Evolutionary conservation across 108 stramenopile genomes (phyloP).

Genomic region (Nitzschia sp.): DNA sequence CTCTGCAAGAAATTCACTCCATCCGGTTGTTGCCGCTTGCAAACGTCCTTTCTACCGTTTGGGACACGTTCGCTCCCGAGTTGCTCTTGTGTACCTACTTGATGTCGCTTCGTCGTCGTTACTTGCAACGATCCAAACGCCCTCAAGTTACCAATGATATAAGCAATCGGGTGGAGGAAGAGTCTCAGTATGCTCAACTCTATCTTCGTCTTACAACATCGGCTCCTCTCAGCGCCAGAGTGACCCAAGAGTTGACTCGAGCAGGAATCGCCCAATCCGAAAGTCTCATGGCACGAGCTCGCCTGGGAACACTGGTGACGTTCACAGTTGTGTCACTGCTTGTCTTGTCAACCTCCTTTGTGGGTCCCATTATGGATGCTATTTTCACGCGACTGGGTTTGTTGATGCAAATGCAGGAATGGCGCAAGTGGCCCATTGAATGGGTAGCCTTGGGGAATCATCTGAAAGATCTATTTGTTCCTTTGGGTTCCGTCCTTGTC

Average conservation of each 20-base stretch:
- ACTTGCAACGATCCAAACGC: constrained; percentile 40
- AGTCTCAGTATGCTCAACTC: constrained; percentile 64
- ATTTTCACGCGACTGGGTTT: constrained; percentile 33
- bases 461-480: constrained; percentile 22
- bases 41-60: constrained; percentile 10
- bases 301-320: constrained; percentile 60
- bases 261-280: constrained; percentile 48
- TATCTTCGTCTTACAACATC: constrained; percentile 67
- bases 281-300: constrained; percentile 43
- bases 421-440: constrained; percentile 54
- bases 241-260: constrained; percentile 29
- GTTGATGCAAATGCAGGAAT: constrained; percentile 37
- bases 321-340: constrained; percentile 43
- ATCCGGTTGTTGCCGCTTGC: constrained; percentile 24
- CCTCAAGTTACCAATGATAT: constrained; percentile 29
- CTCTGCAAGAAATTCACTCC: constrained; percentile 13
- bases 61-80: constrained; percentile 60
- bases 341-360: constrained; percentile 59
- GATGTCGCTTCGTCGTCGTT: constrained; percentile 30
- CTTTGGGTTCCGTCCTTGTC: constrained; percentile 32
- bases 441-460: constrained; percentile 43
- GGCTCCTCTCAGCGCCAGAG: constrained; percentile 36
- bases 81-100: constrained; percentile 58
- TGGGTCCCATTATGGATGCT: constrained; percentile 47
- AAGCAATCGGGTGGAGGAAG: constrained; percentile 38